phyloP scores from a whole-genome alignment of 495 filamentous ascomycete species.

The Xylaria acuta region DNA sequence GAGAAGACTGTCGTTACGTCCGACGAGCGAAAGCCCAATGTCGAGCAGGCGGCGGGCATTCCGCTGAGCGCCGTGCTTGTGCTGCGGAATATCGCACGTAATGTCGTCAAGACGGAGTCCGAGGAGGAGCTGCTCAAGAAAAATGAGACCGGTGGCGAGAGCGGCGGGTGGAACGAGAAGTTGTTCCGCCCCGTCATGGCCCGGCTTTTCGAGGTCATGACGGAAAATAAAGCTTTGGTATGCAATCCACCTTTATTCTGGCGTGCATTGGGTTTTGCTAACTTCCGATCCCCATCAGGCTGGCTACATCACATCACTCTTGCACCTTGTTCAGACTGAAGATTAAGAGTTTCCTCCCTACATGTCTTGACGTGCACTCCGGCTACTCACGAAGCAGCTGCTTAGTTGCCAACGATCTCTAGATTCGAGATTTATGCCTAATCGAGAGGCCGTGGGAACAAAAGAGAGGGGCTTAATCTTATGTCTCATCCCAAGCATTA shows the following conservation, averaged over 20 bases:
- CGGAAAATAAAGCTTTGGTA: constrained; percentile 59
- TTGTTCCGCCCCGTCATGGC: constrained; percentile 58
- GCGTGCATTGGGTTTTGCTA: constrained; percentile 20
- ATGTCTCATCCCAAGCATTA: background rate
- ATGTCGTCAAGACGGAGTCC: constrained; percentile 66
- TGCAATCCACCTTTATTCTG: constrained; percentile 21
- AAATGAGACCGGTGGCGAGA: constrained; percentile 44
- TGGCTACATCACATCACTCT: constrained; percentile 38
- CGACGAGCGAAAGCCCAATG: constrained; percentile 72
- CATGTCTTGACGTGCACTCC: background rate
- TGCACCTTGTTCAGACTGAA: constrained; percentile 40
- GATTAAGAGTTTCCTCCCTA: constrained; percentile 26
- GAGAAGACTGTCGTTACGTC: constrained; percentile 68
- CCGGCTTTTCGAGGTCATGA: constrained; percentile 59
- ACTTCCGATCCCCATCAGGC: constrained; percentile 29
- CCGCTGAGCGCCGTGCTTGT: constrained; percentile 85
- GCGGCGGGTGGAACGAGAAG: constrained; percentile 54
- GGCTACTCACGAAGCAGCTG: background rate
- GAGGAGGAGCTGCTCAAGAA: constrained; percentile 60
- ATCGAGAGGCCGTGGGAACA: background rate
- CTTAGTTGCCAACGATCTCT: background rate
- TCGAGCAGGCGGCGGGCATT: constrained; percentile 76
- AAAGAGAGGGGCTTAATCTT: background rate
- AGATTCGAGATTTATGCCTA: background rate
- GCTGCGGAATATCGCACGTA: constrained; percentile 84